Percentiles rank a stretch among this genome's conserved stretches.
These are phyloP conservation scores for Boletus rubroflammeus DNA, from an alignment of 768 basidiomycete species.

Conservation along the genomic window DNA sequence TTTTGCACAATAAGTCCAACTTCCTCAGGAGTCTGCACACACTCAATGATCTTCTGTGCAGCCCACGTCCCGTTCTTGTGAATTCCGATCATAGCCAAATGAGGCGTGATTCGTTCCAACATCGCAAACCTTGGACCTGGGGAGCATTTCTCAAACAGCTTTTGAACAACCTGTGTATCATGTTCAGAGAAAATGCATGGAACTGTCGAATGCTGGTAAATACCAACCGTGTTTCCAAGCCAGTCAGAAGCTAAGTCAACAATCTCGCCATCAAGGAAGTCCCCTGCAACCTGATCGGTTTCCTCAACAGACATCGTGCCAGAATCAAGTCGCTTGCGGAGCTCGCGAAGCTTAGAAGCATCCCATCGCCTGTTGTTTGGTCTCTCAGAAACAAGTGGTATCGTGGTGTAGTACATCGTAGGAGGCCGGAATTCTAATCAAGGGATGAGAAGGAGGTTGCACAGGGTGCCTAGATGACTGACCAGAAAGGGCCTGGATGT, in stretches of 20 bases:
- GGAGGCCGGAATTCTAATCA: constrained; percentile 81
- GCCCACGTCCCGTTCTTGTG: constrained; percentile 99
- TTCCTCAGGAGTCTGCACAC: constrained; percentile 84
- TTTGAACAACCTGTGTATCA: constrained; percentile 78
- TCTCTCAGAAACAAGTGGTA: constrained; percentile 85
- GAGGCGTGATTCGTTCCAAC: constrained; percentile 90
- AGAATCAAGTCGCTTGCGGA: constrained; percentile 92
- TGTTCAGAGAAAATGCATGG: constrained; percentile 1
- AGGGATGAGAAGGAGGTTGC: constrained; percentile 9
- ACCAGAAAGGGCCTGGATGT: constrained; percentile 87
- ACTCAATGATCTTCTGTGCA: constrained; percentile 98
- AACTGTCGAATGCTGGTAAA: not conserved
- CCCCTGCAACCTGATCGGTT: constrained; percentile 84
- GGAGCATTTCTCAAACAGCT: constrained; percentile 90
- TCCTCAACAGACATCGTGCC: constrained; percentile 80
- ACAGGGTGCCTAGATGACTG: constrained; percentile 26
- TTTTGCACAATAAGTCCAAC: constrained; percentile 80
- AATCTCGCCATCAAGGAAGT: constrained; percentile 91
- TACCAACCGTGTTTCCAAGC: constrained; percentile 82
- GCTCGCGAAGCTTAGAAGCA: constrained; percentile 87
- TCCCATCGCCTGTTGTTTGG: constrained; percentile 88
- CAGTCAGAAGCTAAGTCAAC: constrained; percentile 96
- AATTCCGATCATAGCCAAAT: constrained; percentile 95
- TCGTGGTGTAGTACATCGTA: constrained; percentile 94
- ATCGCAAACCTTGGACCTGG: constrained; percentile 75